These are phyloP conservation scores for Psilocybe tampanensis DNA, from an alignment of 768 basidiomycete species.

Conservation along the genomic window DNA sequence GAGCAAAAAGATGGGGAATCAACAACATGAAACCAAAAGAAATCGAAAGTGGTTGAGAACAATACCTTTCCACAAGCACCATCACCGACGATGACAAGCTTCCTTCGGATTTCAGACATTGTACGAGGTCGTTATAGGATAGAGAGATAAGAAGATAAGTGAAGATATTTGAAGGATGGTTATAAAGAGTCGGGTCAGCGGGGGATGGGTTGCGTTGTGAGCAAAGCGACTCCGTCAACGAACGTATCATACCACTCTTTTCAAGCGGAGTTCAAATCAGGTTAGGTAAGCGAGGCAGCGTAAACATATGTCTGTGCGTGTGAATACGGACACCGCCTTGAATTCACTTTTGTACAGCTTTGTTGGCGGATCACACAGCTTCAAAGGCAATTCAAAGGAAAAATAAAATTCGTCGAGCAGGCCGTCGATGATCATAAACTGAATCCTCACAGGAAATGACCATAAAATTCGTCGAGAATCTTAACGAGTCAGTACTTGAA, in stretches of 20 bases:
- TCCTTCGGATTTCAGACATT: conserved; percentile 98
- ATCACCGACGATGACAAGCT: conserved; percentile 98
- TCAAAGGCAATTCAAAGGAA: neutral
- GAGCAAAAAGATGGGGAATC: conserved; percentile 20
- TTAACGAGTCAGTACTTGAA: no score
- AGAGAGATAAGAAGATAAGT: neutral
- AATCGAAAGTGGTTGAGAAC: neutral
- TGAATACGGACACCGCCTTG: neutral
- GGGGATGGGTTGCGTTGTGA: conserved; percentile 11
- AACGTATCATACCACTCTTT: conserved; percentile 22
- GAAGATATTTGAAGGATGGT: neutral
- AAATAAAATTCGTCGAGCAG: neutral
- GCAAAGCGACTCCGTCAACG: conserved; percentile 13
- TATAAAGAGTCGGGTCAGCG: neutral
- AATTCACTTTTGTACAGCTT: neutral
- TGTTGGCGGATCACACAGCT: conserved; percentile 4
- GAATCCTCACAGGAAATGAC: neutral
- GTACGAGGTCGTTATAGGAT: conserved; percentile 2
- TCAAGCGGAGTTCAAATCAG: conserved; percentile 23
- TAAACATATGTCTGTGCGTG: neutral
- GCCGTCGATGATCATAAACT: neutral
- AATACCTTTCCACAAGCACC: conserved; percentile 94
- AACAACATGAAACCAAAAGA: neutral
- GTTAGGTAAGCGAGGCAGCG: neutral
- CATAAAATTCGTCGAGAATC: neutral